phyloP scores from a whole-genome alignment of 2,329 filamentous ascomycete species.

The Incumbomyces delicatus region DNA sequence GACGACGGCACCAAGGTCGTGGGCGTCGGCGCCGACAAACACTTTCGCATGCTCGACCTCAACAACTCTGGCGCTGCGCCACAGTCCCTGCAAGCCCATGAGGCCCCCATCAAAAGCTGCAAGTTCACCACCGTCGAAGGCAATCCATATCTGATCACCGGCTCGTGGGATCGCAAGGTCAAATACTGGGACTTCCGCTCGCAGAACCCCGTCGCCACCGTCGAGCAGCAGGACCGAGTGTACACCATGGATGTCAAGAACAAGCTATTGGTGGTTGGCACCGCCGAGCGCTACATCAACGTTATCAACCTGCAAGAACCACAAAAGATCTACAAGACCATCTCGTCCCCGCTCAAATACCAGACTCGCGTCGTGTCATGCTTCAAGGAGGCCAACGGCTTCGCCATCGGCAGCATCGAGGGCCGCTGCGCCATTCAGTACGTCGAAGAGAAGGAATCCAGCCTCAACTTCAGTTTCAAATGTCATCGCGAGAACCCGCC shows the following conservation, averaged over 20 bases:
- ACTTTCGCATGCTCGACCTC: slow-evolving; percentile 79
- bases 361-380: slow-evolving; percentile 93
- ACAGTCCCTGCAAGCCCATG: slow-evolving; percentile 63
- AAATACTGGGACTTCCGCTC: slow-evolving; percentile 49
- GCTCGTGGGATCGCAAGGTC: slow-evolving; percentile 53
- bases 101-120: slow-evolving; percentile 66
- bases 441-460: slow-evolving; percentile 86
- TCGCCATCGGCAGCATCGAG: slow-evolving; percentile 92
- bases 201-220: slow-evolving; percentile 34
- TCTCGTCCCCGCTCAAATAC: slow-evolving; percentile 95
- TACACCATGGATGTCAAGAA: slow-evolving; percentile 90
- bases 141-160: slow-evolving; percentile 77
- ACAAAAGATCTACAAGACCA: slow-evolving; percentile 85
- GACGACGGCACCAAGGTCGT: slow-evolving; percentile 87
- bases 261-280: slow-evolving; percentile 81
- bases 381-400: slow-evolving; percentile 84
- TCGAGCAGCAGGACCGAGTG: slow-evolving; percentile 44
- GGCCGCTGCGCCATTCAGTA: slow-evolving; percentile 97
- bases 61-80: slow-evolving; percentile 41
- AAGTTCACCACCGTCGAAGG: slow-evolving; percentile 65
- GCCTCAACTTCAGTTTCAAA: slow-evolving; percentile 97
- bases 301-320: slow-evolving; percentile 85
- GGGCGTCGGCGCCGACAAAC: slow-evolving; percentile 83
- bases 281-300: slow-evolving; percentile 92
- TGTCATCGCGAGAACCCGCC: slow-evolving; percentile 79